phyloP scores from a whole-genome alignment of 202 grass and related monocot genomes.

The Cymbopogon flexuosus region DNA sequence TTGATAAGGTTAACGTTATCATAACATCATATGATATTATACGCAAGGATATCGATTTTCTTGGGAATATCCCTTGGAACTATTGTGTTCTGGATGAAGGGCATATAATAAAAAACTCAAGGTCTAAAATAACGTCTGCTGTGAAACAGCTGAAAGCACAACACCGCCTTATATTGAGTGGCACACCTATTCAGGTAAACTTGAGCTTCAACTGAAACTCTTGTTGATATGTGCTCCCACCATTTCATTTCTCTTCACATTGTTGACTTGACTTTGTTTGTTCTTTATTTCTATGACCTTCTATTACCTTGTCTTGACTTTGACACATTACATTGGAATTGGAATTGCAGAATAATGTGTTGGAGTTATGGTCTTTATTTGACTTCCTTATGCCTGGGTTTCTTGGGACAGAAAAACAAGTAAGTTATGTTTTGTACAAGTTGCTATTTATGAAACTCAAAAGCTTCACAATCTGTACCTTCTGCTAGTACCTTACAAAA shows the following conservation, averaged over 20 bases:
- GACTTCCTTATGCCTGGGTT: constrained; percentile 99
- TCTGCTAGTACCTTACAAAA: neutral
- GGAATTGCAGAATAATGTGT: constrained; percentile 90
- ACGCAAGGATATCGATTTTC: constrained; percentile 92
- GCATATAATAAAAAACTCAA: constrained; percentile 97
- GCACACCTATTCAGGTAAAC: constrained; percentile 92
- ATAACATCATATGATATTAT: constrained; percentile 98
- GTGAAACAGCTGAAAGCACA: constrained; percentile 91
- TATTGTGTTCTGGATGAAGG: constrained; percentile 99
- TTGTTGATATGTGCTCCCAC: constrained; percentile 17
- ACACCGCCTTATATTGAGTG: constrained; percentile 96
- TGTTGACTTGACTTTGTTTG: constrained; percentile 7
- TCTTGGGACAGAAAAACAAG: constrained; percentile 98
- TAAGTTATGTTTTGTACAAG: constrained; percentile 30
- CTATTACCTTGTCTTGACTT: constrained; percentile 11
- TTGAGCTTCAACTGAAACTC: neutral
- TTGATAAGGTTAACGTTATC: constrained; percentile 79
- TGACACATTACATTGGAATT: constrained; percentile 34
- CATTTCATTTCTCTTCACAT: constrained; percentile 14
- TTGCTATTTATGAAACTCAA: neutral
- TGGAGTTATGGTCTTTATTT: constrained; percentile 98
- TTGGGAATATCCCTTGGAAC: constrained; percentile 72
- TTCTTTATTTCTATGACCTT: constrained; percentile 7
- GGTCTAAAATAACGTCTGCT: constrained; percentile 90
- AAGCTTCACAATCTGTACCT: neutral